Percentiles rank a stretch among this genome's conserved stretches.
Evolutionary conservation across 2,329 filamentous ascomycete genomes (phyloP).

Genomic region (Leptographium procerum): DNA sequence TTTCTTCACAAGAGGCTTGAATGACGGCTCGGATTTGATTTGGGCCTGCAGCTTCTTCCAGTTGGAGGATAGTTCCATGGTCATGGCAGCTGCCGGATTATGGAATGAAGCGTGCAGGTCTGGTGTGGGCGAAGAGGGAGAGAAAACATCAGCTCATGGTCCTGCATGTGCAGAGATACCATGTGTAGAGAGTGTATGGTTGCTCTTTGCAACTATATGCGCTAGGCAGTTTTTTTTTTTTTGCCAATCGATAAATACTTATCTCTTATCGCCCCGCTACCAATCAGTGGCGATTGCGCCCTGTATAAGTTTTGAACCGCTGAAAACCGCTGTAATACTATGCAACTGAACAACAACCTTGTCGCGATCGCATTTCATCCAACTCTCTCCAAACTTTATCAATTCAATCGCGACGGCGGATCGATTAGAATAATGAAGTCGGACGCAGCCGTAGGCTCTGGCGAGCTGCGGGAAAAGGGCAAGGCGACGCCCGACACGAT

Average conservation of each 20-base stretch:
- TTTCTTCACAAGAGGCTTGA: conserved; percentile 18
- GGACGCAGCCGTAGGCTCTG: conserved; percentile 44
- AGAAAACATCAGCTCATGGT: background rate
- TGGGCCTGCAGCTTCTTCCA: conserved; percentile 68
- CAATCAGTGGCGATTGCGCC: too few species aligned
- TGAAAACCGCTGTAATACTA: background rate
- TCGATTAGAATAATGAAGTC: conserved; percentile 25
- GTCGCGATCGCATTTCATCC: conserved; percentile 3
- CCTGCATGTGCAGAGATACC: background rate
- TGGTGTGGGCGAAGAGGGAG: background rate
- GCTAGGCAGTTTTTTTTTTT: background rate
- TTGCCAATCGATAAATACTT: background rate
- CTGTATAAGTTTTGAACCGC: background rate
- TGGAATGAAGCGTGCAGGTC: background rate
- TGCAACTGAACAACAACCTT: background rate
- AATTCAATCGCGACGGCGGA: background rate
- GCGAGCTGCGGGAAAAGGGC: conserved; percentile 56
- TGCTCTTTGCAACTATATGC: background rate
- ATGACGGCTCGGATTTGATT: conserved; percentile 35
- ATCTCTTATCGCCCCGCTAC: background rate
- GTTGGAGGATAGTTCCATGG: conserved; percentile 50
- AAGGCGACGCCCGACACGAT: conserved; percentile 78
- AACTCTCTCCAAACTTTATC: background rate
- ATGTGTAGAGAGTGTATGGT: background rate
- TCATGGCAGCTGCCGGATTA: conserved; percentile 20